Evolutionary conservation across 371 early-diverging fungal species (phyloP), one percentile per base, ranked within the genome.

Genomic region (Amoeboradix gromovi): DNA sequence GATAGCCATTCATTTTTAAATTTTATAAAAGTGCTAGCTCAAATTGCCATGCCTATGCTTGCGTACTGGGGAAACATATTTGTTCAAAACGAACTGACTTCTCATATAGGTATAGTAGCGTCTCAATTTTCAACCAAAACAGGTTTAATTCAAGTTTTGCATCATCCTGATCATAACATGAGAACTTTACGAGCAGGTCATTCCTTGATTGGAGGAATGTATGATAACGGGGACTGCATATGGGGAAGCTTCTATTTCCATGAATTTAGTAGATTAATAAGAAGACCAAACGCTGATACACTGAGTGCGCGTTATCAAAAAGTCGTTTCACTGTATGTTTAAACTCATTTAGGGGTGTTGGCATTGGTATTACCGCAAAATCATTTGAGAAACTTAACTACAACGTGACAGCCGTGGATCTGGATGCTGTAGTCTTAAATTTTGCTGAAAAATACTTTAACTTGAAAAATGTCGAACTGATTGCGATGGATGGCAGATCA

Each of bases 141-240:
- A 12, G 48, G 48, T 12, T 5, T 22, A 48, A 48, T 48, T 48
- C 48, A 48, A 22, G 48, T 48, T 5, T 48, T 48, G 22, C 22
- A 48, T 48, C 48, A 48, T 22, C 48, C 48, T 12, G 22, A 48
- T 12, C 22, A 48, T 48, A 22, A 48, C 22, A 48, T 48, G 48
- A 48, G 12, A 5, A 48, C 48, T 48, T 48, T 90, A 77, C 85
- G 89, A 68, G 81, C 83, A 71, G 89, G 89, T 29, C 88, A 90
- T 74, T 87, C 87, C 28, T 73, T 90, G 67, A 76, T 90, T 48
- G 90, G 90, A 29, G 89, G 88, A 28, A 76, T 79, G 66, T 88
- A 79, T 79, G 74, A 72, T 28, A 71, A 75, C 22, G 69, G 71
- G 29, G 48, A 48, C 48, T 48, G 48, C 48, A 48, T 48, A 48